These are phyloP conservation scores for Phytophthora pluvialis DNA, from an alignment of 352 stramenopile genomes.

Conservation along the genomic window DNA sequence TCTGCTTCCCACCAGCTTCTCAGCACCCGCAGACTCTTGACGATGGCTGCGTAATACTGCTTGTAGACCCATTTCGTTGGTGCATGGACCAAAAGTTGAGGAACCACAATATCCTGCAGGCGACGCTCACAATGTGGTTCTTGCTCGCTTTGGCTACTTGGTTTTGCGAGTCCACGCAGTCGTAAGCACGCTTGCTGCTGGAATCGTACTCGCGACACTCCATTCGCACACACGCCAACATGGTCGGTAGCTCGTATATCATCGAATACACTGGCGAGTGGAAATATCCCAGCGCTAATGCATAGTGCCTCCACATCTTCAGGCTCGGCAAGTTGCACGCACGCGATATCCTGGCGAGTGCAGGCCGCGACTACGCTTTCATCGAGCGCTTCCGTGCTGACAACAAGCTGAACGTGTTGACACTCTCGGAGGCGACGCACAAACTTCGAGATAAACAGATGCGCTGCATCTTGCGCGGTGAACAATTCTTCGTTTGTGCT, in stretches of 20 bases:
- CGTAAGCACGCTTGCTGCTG: constrained; percentile 49
- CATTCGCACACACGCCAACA: constrained; percentile 44
- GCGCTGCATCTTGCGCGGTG: constrained; percentile 26
- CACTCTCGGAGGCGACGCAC: constrained; percentile 26
- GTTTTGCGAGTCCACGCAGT: constrained; percentile 39
- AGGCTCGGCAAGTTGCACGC: constrained; percentile 62
- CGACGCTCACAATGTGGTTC: background rate
- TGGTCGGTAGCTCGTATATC: constrained; percentile 33
- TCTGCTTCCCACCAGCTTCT: constrained; percentile 41
- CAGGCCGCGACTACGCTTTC: constrained; percentile 54
- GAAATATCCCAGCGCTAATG: constrained; percentile 37
- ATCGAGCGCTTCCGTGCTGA: constrained; percentile 54
- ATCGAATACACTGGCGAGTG: constrained; percentile 67
- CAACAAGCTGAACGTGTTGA: constrained; percentile 46
- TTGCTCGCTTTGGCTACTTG: background rate
- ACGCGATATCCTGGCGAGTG: constrained; percentile 54
- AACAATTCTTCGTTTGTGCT: constrained; percentile 33
- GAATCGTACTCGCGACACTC: constrained; percentile 42
- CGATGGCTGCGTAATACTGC: constrained; percentile 62
- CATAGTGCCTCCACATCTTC: constrained; percentile 59
- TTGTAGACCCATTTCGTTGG: constrained; percentile 70
- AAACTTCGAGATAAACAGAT: constrained; percentile 41
- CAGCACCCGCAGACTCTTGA: constrained; percentile 68
- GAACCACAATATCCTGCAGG: constrained; percentile 27
- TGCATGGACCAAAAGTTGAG: constrained; percentile 64